Base-by-base conservation (phyloP, 2,329 filamentous ascomycete species). In the Hysterium pulicare region DNA sequence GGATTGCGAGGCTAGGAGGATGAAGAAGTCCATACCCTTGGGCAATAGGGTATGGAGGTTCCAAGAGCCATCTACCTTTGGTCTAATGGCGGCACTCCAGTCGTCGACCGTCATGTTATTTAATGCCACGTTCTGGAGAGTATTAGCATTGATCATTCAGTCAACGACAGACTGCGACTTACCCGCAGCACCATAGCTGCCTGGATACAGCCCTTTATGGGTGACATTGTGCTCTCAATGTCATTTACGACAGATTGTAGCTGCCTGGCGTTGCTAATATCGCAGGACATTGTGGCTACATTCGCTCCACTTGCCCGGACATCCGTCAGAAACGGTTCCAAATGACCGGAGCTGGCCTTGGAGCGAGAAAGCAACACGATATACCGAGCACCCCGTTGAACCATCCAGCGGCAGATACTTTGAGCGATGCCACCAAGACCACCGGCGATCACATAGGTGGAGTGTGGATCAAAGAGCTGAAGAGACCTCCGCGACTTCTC, bases 171-270 rank as follows among this genome's bases (percentile, higher is more conserved):
- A n/a, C n/a, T n/a, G n/a, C n/a, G 20, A 38, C 49, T 16, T 36
- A 51, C 53, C 7, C 34, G 19, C 6, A 55, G 45, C 0, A 50
- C 46, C 53, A 58, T 57, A 11, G 57, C 44, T 10, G 44, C 50
- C 21, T 59, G 47, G 11, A 63, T 51, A n/a, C 48, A 51, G 1
- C 59, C 59, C 15, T 39, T 40, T 26, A 61, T 51, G 1, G 47
- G 51, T 3, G 58, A 54, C 45, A 60, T 48, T 7, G 3, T 35
- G 24, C 2, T 13, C 6, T 22, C 15, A 10, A 41, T 36, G 8
- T 23, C 16, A 13, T 36, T 32, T 5, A 45, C n/a, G 11, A 37
- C 42, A 2, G 28, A 19, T 11, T 13, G 13, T 11, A 44, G 36
- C 13, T 11, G 15, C 7, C 17, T 9, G 6, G 26, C 17, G 15